Evolutionary conservation across 768 basidiomycete species (phyloP), one percentile per base, ranked within the genome.

Genomic region (Kwoniella heveanensis): DNA sequence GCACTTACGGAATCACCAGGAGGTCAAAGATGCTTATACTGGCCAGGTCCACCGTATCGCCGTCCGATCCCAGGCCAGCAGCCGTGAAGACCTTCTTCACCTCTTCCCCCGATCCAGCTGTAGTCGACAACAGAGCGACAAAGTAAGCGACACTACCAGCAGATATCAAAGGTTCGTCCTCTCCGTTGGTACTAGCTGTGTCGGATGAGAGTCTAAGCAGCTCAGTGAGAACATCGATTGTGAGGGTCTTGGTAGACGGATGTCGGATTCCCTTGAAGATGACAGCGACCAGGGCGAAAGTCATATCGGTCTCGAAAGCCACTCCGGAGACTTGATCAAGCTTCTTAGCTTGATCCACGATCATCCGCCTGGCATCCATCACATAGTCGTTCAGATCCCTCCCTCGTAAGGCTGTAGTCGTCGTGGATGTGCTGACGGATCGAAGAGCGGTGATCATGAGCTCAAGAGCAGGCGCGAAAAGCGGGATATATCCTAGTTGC

Each of bases 231-330:
- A 56, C 54, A 25, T 70, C 69, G 39, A 71, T 58, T 1, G 77
- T 61, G 17, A 60, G 46, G 7, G 86, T 85, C 55, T 82, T 85
- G 67, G 91, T 83, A 2, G 83, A 82, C 1, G 86, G 83, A 68
- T 88, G 87, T 25, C 92, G 86, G 59, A 92, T 81, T 44, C 91
- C 92, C 75, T 93, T 92, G 84, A 92, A 90, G 51, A 95, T 86
- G 67, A 91, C 85, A 0, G 90, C 83, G 1, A 91, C 87, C 21
- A 96, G 80, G 13, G 89, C 87, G 79, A 94, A 91, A 7, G 90
- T 90, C 80, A 92, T 89, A 76, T 83, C 88, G 24, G 81, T 79
- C 37, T 89, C 88, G 80, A 93, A 94, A 0, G 89, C 90, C 26
- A 95, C 80, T 39, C 86, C 85, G 17, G 90, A 82, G 47, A 88